A percentile compares a stretch with the other conserved stretches of the same genome.
Conservation (phyloP, 2,329 filamentous ascomycete species). For the Blastomyces parvus region DNA sequence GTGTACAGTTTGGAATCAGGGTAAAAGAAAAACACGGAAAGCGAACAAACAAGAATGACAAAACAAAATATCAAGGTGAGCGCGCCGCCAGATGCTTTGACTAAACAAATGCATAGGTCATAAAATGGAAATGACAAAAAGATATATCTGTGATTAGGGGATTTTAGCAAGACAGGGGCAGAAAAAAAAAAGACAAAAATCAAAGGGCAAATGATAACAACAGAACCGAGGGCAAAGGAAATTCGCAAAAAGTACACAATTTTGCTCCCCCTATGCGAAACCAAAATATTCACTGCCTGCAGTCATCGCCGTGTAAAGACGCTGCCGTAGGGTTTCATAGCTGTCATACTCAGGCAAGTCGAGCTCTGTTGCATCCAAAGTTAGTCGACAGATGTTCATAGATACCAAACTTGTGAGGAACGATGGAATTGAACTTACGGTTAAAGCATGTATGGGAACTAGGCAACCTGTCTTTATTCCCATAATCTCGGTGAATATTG, state of each 20-base stretch:
- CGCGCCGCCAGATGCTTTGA: slow-evolving; percentile 15
- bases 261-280: slow-evolving; percentile 60
- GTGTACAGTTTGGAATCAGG: slow-evolving; percentile 11
- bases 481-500: slow-evolving; percentile 98
- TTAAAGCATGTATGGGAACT: slow-evolving; percentile 99
- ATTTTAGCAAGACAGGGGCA: neutral
- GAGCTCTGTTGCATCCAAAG: slow-evolving; percentile 55
- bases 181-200: neutral
- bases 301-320: slow-evolving; percentile 93
- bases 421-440: slow-evolving; percentile 54
- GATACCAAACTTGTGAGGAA: neutral
- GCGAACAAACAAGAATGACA: neutral
- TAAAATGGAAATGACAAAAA: slow-evolving; percentile 15
- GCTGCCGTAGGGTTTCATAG: slow-evolving; percentile 80
- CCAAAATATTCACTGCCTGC: slow-evolving; percentile 95
- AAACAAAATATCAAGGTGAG: slow-evolving; percentile 10
- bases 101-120: slow-evolving; percentile 9
- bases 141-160: slow-evolving; percentile 8
- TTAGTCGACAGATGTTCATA: neutral
- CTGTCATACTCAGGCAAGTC: slow-evolving; percentile 97
- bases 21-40: neutral
- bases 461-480: slow-evolving; percentile 87
- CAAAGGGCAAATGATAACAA: neutral
- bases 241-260: slow-evolving; percentile 3
- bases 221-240: neutral